A percentile compares a stretch with the other conserved stretches of the same genome.
Evolutionary conservation across 202 grass and related monocot genomes (phyloP).

Genomic region (Thinopyrum obtusiflorum): DNA sequence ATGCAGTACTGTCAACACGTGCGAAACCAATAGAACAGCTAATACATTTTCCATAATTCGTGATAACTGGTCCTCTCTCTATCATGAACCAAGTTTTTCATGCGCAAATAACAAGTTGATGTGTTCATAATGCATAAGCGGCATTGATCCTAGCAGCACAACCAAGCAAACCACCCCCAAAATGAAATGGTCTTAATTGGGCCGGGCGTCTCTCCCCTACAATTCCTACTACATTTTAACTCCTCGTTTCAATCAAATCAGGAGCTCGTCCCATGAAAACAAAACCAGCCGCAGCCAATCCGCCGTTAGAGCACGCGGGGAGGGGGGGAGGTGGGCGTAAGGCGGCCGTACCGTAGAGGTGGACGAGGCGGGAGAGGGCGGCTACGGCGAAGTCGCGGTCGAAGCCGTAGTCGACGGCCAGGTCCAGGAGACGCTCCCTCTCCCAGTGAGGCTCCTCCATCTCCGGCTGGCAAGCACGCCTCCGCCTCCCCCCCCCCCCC

Average conservation of each 20-base stretch:
- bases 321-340: neutral
- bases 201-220: neutral
- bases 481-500: no score
- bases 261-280: neutral
- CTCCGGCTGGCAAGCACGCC: neutral
- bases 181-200: neutral
- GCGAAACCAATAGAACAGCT: neutral
- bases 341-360: constrained; percentile 61
- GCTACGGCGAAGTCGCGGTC: constrained; percentile 46
- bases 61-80: neutral
- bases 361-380: constrained; percentile 53
- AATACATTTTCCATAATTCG: neutral
- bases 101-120: neutral
- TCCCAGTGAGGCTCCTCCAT: constrained; percentile 40
- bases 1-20: neutral
- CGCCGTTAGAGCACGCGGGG: neutral
- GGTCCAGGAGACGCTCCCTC: constrained; percentile 48
- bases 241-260: neutral
- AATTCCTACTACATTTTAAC: neutral
- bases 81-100: neutral
- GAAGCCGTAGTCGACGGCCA: constrained; percentile 69
- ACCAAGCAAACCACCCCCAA: neutral
- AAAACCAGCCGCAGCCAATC: neutral
- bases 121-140: neutral
- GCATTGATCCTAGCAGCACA: neutral